Evolutionary conservation across 2,329 filamentous ascomycete genomes (phyloP), one percentile per base, ranked within the genome.

Genomic region (Colletotrichum liaoningense): DNA sequence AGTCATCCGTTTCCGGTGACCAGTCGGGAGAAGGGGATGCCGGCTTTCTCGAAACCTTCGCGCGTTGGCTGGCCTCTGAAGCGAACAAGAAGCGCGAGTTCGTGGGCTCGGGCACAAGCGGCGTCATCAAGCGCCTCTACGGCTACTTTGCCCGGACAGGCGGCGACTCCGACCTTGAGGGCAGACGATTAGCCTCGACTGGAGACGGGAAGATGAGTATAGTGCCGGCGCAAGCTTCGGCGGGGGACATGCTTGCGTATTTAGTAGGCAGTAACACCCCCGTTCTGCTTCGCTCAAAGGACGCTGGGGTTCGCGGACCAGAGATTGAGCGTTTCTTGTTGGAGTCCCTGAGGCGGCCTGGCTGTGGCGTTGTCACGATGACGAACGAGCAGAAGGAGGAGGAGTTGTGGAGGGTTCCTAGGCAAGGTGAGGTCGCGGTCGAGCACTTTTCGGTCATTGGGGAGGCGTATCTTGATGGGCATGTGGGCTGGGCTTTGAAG

Each of bases 401-500:
- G 24, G 54, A 66, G 63, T 24, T 66, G 16, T 66, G 60, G 52
- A 56, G 14, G 5, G 16, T 64, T 14, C 52, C 52, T 14, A 59
- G 49, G 26, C 14, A 69, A 3, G 33, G 8, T 6, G 5, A 69
- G 5, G 3, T 35, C n/a, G 5, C 14, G 4, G n/a, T 67, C 8
- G 63, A 64, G 33, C 63, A 71, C 19, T 72, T 35, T 12, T n/a
- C 35, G 6, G 49, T 72, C 16, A 9, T 72, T 9, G 69, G 69
- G 12, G 56, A 67, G 57, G 63, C 56, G 4, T 67, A 60, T 38
- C 5, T 67, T 4, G 63, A 67, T 11, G 67, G 52, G 24, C 24
- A 49, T 11, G 28, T 19, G n/a, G 66, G 57, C 11, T 63, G 63
- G 63, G 9, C 63, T 49, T 24, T 63, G 30, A 63, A 42, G 12